A percentile compares a stretch with the other conserved stretches of the same genome.
Evolutionary conservation across 208 protist genomes (phyloP).

Genomic region (Angomonas deanei): DNA sequence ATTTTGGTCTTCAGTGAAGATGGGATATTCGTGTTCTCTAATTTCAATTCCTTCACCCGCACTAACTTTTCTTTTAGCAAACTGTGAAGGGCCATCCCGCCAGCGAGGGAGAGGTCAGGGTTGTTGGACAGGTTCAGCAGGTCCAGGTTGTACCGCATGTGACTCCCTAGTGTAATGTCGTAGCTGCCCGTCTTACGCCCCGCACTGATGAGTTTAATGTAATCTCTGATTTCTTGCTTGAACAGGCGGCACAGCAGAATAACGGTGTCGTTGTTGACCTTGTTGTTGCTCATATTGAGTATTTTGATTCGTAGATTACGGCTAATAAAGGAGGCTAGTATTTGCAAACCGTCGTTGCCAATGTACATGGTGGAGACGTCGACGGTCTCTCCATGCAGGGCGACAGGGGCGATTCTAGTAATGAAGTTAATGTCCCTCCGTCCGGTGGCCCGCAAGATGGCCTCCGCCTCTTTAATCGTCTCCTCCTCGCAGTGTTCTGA

Average conservation of each 20-base stretch:
- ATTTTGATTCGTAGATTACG: slow-evolving; percentile 47
- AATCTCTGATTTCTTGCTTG: neutral
- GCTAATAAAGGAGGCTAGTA: slow-evolving; percentile 57
- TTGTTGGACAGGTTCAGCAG: slow-evolving; percentile 73
- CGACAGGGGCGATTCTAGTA: neutral
- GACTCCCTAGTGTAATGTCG: neutral
- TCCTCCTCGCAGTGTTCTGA: neutral
- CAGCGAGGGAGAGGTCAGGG: slow-evolving; percentile 53
- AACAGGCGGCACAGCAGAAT: slow-evolving; percentile 75
- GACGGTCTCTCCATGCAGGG: neutral
- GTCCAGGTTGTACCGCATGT: slow-evolving; percentile 18
- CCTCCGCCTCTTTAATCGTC: neutral
- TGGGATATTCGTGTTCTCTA: slow-evolving; percentile 66
- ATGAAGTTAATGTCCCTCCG: neutral
- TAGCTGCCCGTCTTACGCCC: neutral
- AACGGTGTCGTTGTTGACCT: slow-evolving; percentile 77
- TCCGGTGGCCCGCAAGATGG: neutral
- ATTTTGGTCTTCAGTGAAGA: slow-evolving; percentile 48
- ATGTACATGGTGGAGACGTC: slow-evolving; percentile 53
- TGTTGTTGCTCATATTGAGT: slow-evolving; percentile 49
- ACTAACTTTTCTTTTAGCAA: slow-evolving; percentile 40
- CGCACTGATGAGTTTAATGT: neutral
- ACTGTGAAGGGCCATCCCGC: slow-evolving; percentile 61
- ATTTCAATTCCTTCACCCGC: slow-evolving; percentile 14
- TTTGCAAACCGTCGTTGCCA: slow-evolving; percentile 66